Evolutionary conservation across 306 rosid genomes (phyloP).

Genomic region (Quercus engelmannii): DNA sequence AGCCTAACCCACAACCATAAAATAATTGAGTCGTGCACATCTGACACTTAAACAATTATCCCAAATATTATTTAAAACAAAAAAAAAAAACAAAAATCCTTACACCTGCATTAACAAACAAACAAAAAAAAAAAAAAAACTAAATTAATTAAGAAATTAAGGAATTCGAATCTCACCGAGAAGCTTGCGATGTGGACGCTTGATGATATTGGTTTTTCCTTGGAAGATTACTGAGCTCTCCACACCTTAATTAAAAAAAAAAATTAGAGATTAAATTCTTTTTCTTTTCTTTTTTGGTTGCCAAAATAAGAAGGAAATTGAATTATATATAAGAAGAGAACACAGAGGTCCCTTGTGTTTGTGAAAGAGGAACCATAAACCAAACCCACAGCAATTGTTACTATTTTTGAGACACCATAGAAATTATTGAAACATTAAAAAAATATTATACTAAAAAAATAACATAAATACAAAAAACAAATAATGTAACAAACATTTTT

Average conservation of each 20-base stretch:
- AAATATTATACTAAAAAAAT: not conserved
- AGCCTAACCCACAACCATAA: conserved; percentile 17
- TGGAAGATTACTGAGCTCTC: not conserved
- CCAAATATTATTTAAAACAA: not conserved
- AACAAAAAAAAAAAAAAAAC: not conserved
- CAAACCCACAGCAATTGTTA: not conserved
- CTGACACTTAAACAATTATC: conserved; percentile 33
- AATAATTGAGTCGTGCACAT: conserved; percentile 12
- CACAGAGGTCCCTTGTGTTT: conserved; percentile 9
- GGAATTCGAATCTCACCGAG: conserved; percentile 22
- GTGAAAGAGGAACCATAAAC: conserved; percentile 2
- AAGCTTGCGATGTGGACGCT: conserved; percentile 62
- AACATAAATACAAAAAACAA: no score
- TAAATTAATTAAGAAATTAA: not conserved
- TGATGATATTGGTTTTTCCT: conserved; percentile 4
- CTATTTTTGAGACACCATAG: not conserved
- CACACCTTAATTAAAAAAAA: conserved; percentile 18
- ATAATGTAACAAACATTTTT: no score
- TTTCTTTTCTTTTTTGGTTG: not conserved
- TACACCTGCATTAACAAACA: not conserved
- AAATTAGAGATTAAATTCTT: not conserved
- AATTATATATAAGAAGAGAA: not conserved
- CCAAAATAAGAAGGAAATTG: not conserved
- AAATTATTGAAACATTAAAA: not conserved
- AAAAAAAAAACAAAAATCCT: not conserved